Evolutionary conservation across 1,284 basidiomycete genomes (phyloP).

Genomic region (Apiotrichum laibachii): DNA sequence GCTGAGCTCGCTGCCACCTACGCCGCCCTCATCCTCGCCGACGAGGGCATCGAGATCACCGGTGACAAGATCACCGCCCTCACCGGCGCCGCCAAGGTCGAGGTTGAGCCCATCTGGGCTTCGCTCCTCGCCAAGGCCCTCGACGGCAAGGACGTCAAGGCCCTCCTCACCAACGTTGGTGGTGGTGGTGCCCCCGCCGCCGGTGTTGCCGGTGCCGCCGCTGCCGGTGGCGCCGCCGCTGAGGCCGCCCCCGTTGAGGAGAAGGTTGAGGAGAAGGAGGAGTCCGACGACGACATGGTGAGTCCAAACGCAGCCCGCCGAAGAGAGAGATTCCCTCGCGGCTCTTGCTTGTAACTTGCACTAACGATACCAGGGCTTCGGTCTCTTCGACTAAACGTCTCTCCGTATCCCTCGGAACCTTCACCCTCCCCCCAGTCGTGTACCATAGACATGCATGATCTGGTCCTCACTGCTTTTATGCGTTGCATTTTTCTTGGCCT

Average conservation of each 20-base stretch:
- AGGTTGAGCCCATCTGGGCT: constrained; percentile 97
- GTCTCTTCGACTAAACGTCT: constrained; percentile 73
- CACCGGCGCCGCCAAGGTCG: constrained; percentile 76
- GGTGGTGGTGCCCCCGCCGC: constrained; percentile 75
- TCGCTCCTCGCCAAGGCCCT: constrained; percentile 93
- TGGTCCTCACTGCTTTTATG: no score
- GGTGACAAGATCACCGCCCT: constrained; percentile 86
- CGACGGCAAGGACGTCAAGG: constrained; percentile 96
- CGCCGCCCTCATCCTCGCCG: constrained; percentile 56
- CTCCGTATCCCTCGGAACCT: constrained; percentile 16
- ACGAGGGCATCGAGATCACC: constrained; percentile 94
- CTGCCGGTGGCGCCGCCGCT: constrained; percentile 61
- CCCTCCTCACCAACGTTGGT: constrained; percentile 87
- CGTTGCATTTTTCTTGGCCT: no score
- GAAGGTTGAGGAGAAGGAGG: constrained; percentile 73
- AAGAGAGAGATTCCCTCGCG: no score
- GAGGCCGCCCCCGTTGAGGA: constrained; percentile 66
- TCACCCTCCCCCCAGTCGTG: constrained; percentile 5
- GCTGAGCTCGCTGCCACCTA: constrained; percentile 74
- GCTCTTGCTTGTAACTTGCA: no score
- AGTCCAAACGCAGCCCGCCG: no score
- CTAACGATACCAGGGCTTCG: constrained; percentile 75
- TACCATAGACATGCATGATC: constrained; percentile 16
- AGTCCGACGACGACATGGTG: constrained; percentile 88
- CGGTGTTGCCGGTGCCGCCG: constrained; percentile 56